Evolutionary conservation across 208 protist genomes (phyloP).

Genomic region (Acanthamoeba triangularis): DNA sequence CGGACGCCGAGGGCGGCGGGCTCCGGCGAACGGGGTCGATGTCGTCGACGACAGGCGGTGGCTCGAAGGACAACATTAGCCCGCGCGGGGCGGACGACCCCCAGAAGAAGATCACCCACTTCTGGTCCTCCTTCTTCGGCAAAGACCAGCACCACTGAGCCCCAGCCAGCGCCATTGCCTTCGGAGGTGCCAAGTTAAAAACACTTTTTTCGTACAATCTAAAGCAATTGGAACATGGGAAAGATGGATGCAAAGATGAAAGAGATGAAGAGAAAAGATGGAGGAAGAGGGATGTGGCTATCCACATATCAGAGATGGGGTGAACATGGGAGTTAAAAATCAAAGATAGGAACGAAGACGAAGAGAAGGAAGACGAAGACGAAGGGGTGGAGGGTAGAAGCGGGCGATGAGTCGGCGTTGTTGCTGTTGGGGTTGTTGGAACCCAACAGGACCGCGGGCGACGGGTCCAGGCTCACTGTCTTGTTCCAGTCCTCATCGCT

Average conservation of each 20-base stretch:
- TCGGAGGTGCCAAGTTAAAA: too few species aligned
- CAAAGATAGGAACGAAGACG: neutral
- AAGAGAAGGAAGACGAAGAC: neutral
- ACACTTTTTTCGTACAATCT: too few species aligned
- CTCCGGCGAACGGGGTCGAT: too few species aligned
- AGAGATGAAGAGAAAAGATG: too few species aligned
- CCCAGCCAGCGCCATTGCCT: too few species aligned
- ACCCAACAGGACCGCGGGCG: neutral
- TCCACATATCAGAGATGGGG: neutral
- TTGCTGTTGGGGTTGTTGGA: neutral
- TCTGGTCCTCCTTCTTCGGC: constrained; percentile 73
- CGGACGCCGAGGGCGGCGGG: neutral
- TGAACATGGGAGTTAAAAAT: too few species aligned
- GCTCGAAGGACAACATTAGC: neutral
- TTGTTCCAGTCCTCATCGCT: neutral
- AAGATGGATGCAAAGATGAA: too few species aligned
- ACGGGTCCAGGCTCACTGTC: neutral
- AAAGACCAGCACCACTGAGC: neutral
- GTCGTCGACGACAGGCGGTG: too few species aligned
- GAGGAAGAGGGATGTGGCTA: neutral
- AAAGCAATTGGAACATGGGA: too few species aligned
- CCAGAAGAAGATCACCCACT: constrained; percentile 64
- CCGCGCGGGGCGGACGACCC: constrained; percentile 14
- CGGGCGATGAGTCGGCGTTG: neutral
- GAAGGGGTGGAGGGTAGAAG: neutral